phyloP scores from a whole-genome alignment of 2,329 filamentous ascomycete genomes.

The Colletotrichum musae region DNA sequence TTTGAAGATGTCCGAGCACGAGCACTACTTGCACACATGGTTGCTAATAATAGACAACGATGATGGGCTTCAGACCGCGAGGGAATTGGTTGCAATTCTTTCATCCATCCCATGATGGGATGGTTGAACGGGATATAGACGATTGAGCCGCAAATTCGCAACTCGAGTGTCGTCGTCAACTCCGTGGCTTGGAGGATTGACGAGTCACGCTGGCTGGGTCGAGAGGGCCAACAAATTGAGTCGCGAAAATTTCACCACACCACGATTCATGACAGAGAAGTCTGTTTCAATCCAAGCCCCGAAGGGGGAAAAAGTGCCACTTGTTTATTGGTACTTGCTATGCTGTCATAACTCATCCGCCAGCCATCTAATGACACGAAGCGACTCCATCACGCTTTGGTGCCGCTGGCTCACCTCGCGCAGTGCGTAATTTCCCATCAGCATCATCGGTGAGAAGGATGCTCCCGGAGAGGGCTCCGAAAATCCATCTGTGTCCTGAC shows the following conservation, averaged over 20 bases:
- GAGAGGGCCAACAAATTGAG: background rate
- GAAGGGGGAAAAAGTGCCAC: background rate
- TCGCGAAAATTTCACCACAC: background rate
- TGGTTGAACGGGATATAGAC: background rate
- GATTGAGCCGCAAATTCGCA: no score
- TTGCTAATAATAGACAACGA: background rate
- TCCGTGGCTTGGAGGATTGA: background rate
- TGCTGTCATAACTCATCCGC: constrained; percentile 37
- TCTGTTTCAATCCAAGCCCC: no score
- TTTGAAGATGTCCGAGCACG: background rate
- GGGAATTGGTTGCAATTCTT: background rate
- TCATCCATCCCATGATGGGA: constrained; percentile 15
- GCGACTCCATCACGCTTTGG: constrained; percentile 34
- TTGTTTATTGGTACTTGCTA: background rate
- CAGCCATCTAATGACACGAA: constrained; percentile 36
- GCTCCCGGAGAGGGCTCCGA: constrained; percentile 12
- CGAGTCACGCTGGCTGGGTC: constrained; percentile 1
- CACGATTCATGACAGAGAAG: background rate
- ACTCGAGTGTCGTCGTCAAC: no score
- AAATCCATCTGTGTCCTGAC: constrained; percentile 21
- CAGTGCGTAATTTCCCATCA: constrained; percentile 26
- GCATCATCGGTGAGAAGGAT: constrained; percentile 17
- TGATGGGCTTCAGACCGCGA: background rate
- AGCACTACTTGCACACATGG: background rate
- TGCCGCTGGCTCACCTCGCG: constrained; percentile 29